Conservation (phyloP, 2,329 filamentous ascomycete genomes). For the Diaporthe batatas region DNA sequence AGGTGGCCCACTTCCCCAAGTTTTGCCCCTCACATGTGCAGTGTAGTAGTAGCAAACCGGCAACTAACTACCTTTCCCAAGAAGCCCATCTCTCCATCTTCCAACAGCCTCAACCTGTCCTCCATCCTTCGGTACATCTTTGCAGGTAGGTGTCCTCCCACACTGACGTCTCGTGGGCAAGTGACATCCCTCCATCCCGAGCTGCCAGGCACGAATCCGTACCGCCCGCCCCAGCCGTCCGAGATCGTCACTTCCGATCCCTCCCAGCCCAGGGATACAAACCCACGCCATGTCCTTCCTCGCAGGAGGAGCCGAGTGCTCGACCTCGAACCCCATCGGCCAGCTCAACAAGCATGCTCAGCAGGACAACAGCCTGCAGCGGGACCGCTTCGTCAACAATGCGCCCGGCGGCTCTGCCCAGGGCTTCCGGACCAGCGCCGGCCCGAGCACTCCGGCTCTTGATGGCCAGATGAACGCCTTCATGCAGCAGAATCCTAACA, state of each 20-base stretch:
- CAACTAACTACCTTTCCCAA: neutral
- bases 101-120: neutral
- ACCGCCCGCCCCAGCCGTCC: neutral
- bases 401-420: slow-evolving; percentile 62
- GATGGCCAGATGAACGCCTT: slow-evolving; percentile 85
- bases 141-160: neutral
- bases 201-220: neutral
- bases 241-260: slow-evolving; percentile 2
- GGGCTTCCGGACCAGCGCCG: slow-evolving; percentile 38
- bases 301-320: slow-evolving; percentile 90
- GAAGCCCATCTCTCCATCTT: neutral
- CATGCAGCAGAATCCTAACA: slow-evolving; percentile 79
- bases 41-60: neutral
- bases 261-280: neutral
- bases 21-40: slow-evolving; percentile 25
- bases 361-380: slow-evolving; percentile 94
- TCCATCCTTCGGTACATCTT: neutral
- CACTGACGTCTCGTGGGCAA: neutral
- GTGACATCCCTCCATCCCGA: neutral
- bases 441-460: slow-evolving; percentile 34
- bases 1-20: slow-evolving; percentile 23
- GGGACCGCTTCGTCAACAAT: slow-evolving; percentile 86
- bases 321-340: slow-evolving; percentile 94
- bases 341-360: slow-evolving; percentile 98
- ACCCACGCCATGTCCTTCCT: slow-evolving; percentile 85